phyloP scores from a whole-genome alignment of 1,139 yeast genomes.

The Meyerozyma elateridarum region DNA sequence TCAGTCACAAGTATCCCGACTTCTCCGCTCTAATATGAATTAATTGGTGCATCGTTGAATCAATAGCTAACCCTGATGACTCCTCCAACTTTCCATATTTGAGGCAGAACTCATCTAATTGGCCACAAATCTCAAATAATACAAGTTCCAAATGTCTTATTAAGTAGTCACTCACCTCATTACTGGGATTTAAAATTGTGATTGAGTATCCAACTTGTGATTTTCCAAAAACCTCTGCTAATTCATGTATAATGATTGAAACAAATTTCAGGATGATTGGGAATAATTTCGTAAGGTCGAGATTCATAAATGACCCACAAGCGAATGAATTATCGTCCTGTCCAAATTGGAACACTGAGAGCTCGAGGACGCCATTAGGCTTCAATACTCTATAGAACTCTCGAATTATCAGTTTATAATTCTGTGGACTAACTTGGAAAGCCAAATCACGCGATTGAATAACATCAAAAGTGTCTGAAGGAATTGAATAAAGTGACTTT shows the following conservation, averaged over 20 bases:
- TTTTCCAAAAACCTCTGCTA: slow-evolving; percentile 29
- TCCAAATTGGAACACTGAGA: slow-evolving; percentile 21
- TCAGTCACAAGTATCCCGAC: no score
- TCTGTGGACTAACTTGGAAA: slow-evolving; percentile 26
- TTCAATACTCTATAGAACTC: slow-evolving; percentile 37
- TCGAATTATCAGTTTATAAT: slow-evolving; percentile 22
- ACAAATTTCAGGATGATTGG: slow-evolving; percentile 26
- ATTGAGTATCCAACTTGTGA: slow-evolving; percentile 30
- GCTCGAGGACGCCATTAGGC: slow-evolving; percentile 32
- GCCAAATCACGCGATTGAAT: slow-evolving; percentile 35
- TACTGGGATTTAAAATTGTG: slow-evolving; percentile 25
- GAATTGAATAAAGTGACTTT: slow-evolving; percentile 25
- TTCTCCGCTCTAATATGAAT: slow-evolving; percentile 30
- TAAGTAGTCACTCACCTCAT: slow-evolving; percentile 31
- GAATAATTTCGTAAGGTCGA: slow-evolving; percentile 18
- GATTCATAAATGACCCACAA: slow-evolving; percentile 13
- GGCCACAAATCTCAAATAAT: slow-evolving; percentile 33
- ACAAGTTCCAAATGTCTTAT: slow-evolving; percentile 28
- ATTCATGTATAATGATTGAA: slow-evolving; percentile 19
- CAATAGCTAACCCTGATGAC: slow-evolving; percentile 9
- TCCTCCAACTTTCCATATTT: slow-evolving; percentile 16
- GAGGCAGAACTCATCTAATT: slow-evolving; percentile 26
- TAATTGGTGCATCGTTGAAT: slow-evolving; percentile 25
- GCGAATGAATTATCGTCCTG: not conserved
- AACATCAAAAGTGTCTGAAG: slow-evolving; percentile 28